Conservation (phyloP, 73 alveolate genomes). For the Blepharisma japonicum region DNA sequence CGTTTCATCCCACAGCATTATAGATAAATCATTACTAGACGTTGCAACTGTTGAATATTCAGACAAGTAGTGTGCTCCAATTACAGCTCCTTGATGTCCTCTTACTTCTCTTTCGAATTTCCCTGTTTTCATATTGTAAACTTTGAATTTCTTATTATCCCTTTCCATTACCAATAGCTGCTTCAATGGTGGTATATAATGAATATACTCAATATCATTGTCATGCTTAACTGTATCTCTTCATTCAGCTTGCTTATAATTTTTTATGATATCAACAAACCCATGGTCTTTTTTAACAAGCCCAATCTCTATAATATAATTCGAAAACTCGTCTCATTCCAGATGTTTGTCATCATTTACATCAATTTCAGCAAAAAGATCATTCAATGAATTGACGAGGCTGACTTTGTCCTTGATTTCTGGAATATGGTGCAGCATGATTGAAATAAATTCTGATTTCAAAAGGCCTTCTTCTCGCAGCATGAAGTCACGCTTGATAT, state of each 20-base stretch:
- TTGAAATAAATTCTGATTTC: conserved; percentile 71
- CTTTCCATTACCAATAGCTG: conserved; percentile 90
- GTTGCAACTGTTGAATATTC: conserved; percentile 81
- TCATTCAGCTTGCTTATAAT: conserved; percentile 75
- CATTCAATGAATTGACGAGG: conserved; percentile 81
- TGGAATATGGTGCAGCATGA: conserved; percentile 89
- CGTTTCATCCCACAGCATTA: conserved; percentile 90
- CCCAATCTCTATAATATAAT: conserved; percentile 95
- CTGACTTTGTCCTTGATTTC: conserved; percentile 78
- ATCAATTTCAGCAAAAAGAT: conserved; percentile 90
- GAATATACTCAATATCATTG: conserved; percentile 82
- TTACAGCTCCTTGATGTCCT: conserved; percentile 90
- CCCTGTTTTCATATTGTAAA: conserved; percentile 85
- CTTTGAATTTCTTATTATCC: conserved; percentile 88
- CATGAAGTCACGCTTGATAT: conserved; percentile 51
- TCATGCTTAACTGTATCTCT: conserved; percentile 93
- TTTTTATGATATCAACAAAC: conserved; percentile 86
- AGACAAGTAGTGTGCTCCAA: conserved; percentile 84
- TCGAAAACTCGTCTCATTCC: conserved; percentile 96
- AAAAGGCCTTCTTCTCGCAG: conserved; percentile 57
- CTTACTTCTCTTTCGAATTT: conserved; percentile 72
- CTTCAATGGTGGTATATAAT: conserved; percentile 83
- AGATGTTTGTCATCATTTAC: conserved; percentile 91
- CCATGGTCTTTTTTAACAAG: conserved; percentile 84
- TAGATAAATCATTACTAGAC: conserved; percentile 90